Percentiles rank a stretch among this genome's conserved stretches.
Evolutionary conservation across 1,284 basidiomycete genomes (phyloP).

Genomic region (Retiboletus flavoniger): DNA sequence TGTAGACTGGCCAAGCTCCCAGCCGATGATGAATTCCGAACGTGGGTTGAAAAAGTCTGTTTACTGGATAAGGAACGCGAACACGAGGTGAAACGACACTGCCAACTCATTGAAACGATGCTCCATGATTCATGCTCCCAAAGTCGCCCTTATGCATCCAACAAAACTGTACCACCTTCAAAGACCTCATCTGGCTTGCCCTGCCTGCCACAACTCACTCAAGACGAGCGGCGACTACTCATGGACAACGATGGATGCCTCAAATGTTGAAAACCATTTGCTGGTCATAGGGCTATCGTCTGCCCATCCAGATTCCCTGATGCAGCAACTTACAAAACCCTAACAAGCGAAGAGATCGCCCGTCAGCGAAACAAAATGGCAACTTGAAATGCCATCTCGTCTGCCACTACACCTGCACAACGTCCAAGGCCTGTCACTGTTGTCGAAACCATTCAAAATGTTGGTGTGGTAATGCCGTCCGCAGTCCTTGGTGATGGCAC

Average conservation of each 20-base stretch:
- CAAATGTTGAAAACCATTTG: constrained; percentile 13
- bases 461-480: neutral
- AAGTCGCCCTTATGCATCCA: neutral
- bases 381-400: too few species aligned
- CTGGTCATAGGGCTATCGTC: neutral
- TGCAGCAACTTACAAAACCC: neutral
- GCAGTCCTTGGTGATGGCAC: neutral
- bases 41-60: constrained; percentile 8
- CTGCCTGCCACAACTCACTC: neutral
- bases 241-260: constrained; percentile 13
- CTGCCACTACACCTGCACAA: too few species aligned
- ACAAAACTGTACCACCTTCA: neutral
- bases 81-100: neutral
- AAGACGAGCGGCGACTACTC: neutral
- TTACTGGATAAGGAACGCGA: neutral
- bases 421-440: neutral
- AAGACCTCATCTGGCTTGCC: too few species aligned
- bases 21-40: neutral
- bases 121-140: neutral
- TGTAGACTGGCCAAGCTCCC: neutral
- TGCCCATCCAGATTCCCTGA: constrained; percentile 18
- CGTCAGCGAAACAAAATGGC: too few species aligned
- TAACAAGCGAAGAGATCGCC: neutral
- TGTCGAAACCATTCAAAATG: rapidly evolving
- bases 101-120: neutral